Conservation (phyloP, 768 basidiomycete species). For the Cyathus striatus region DNA sequence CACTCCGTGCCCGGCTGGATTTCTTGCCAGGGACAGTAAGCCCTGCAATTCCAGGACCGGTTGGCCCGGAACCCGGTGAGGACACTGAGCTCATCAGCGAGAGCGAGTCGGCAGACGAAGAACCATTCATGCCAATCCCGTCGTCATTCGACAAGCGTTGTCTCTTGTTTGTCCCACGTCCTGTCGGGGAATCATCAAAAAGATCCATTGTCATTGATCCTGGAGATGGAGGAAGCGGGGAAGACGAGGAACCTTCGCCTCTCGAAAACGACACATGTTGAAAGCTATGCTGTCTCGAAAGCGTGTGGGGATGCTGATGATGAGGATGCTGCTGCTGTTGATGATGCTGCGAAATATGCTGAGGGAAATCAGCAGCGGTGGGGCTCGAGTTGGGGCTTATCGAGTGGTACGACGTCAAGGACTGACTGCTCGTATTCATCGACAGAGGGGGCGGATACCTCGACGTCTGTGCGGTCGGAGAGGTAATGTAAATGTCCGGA, state of each 20-base stretch:
- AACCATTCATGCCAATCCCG: slow-evolving; percentile 13
- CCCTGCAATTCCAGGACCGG: slow-evolving; percentile 12
- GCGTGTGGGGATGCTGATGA: slow-evolving; percentile 23
- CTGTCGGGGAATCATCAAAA: slow-evolving; percentile 30
- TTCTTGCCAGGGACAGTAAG: slow-evolving; percentile 23
- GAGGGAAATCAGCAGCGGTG: slow-evolving; percentile 41
- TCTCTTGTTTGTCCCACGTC: slow-evolving; percentile 25
- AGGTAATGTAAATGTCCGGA: slow-evolving; percentile 73
- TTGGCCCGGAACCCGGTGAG: slow-evolving; percentile 21
- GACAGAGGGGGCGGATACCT: slow-evolving; percentile 40
- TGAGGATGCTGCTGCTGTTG: slow-evolving; percentile 15
- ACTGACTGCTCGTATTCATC: slow-evolving; percentile 30
- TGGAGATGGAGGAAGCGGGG: slow-evolving; percentile 34
- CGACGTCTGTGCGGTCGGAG: slow-evolving; percentile 42
- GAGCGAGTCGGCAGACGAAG: slow-evolving; percentile 18
- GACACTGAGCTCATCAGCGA: slow-evolving; percentile 27
- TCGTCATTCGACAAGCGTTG: slow-evolving; percentile 41
- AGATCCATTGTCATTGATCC: slow-evolving; percentile 38
- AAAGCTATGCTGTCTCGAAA: slow-evolving; percentile 59
- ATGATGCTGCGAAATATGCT: slow-evolving; percentile 18
- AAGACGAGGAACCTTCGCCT: slow-evolving; percentile 26
- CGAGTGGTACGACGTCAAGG: slow-evolving; percentile 40
- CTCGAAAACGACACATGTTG: slow-evolving; percentile 43
- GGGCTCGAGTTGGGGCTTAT: slow-evolving; percentile 49
- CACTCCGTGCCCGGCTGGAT: slow-evolving; percentile 45